Conservation (phyloP, 306 rosid species). For the Sicyos edulis region DNA sequence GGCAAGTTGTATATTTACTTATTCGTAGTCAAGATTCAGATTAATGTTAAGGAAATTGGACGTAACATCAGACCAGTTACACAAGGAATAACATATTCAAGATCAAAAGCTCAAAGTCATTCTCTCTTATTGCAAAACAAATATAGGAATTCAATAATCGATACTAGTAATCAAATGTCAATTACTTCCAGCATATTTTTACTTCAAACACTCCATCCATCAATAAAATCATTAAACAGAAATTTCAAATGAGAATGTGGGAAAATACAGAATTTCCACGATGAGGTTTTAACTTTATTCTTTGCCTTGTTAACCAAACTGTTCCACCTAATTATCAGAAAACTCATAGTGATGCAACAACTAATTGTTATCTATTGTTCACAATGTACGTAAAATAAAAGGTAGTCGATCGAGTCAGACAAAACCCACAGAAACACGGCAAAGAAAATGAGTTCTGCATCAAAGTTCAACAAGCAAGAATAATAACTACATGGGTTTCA, state of each 20-base stretch:
- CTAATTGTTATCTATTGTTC: not conserved
- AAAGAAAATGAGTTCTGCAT: not conserved
- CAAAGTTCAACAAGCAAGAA: not conserved
- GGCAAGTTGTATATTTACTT: no score
- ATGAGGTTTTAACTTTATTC: not conserved
- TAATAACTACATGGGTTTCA: not conserved
- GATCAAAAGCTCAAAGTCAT: not conserved
- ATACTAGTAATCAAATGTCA: not conserved
- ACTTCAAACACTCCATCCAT: not conserved
- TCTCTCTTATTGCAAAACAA: not conserved
- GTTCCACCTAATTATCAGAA: not conserved
- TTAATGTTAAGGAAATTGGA: no score
- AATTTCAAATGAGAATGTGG: not conserved
- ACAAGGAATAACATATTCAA: not conserved
- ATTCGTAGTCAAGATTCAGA: no score
- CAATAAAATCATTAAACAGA: not conserved
- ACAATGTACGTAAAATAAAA: not conserved
- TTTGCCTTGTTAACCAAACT: not conserved
- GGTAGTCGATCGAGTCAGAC: no score
- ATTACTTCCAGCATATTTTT: not conserved
- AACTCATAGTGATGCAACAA: not conserved
- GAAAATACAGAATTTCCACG: not conserved
- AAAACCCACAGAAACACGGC: not conserved
- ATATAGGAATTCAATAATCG: not conserved
- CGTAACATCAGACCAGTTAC: no score